Percentiles rank a stretch among this genome's conserved stretches.
These are phyloP conservation scores for Rhizopus stolonifer DNA, from an alignment of 371 early-diverging fungal genomes.

Conservation along the genomic window DNA sequence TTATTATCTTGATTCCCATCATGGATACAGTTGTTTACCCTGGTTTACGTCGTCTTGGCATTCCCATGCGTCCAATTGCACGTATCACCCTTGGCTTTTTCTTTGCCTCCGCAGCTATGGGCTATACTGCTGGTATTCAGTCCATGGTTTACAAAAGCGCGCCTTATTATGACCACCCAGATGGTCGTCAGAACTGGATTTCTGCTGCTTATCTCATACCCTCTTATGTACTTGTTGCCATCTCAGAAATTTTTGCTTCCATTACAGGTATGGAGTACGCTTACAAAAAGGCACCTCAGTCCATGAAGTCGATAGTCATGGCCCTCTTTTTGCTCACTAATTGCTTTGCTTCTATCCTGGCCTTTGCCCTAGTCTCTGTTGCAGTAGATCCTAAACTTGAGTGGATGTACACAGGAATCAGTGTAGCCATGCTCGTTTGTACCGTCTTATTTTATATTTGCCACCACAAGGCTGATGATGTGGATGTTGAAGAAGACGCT, in stretches of 20 bases:
- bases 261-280: slow-evolving; percentile 80
- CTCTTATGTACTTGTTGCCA: slow-evolving; percentile 59
- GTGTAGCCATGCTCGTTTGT: slow-evolving; percentile 15
- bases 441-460: slow-evolving; percentile 21
- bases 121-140: slow-evolving; percentile 68
- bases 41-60: slow-evolving; percentile 54
- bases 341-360: slow-evolving; percentile 63
- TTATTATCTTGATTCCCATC: slow-evolving; percentile 70
- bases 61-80: slow-evolving; percentile 62
- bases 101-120: slow-evolving; percentile 62
- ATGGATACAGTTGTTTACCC: slow-evolving; percentile 73
- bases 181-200: slow-evolving; percentile 48
- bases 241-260: no score
- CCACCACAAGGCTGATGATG: slow-evolving; percentile 24
- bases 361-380: slow-evolving; percentile 63
- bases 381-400: slow-evolving; percentile 65
- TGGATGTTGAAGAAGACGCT: slow-evolving; percentile 24
- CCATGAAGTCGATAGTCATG: slow-evolving; percentile 74
- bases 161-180: slow-evolving; percentile 24
- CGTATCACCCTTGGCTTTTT: slow-evolving; percentile 73
- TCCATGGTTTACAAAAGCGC: slow-evolving; percentile 55
- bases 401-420: slow-evolving; percentile 57
- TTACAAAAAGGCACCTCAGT: slow-evolving; percentile 66
- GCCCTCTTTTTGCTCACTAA: slow-evolving; percentile 68
- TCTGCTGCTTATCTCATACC: slow-evolving; percentile 67